Conservation (phyloP, 768 basidiomycete species). For the Galerina marginata region DNA sequence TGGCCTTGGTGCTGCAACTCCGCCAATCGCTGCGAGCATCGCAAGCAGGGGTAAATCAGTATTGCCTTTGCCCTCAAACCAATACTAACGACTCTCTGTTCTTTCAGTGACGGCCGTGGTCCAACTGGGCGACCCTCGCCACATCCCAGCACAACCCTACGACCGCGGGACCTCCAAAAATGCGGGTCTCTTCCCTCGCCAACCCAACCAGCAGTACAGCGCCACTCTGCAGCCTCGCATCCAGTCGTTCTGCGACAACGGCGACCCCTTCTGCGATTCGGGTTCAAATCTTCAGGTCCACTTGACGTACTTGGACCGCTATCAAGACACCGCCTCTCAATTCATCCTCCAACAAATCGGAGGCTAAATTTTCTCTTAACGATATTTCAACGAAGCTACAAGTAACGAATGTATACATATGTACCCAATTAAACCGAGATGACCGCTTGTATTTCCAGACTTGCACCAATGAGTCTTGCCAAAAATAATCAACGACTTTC, state of each 20-base stretch:
- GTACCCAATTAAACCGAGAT: too few species aligned
- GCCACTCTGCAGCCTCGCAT: slow-evolving; percentile 29
- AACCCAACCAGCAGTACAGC: slow-evolving; percentile 27
- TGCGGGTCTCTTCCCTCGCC: slow-evolving; percentile 27
- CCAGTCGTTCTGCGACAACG: slow-evolving; percentile 30
- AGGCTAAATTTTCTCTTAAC: slow-evolving; percentile 16
- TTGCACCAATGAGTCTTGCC: background rate
- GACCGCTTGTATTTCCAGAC: too few species aligned
- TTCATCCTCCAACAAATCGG: slow-evolving; percentile 34
- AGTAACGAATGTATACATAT: too few species aligned
- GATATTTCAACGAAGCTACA: too few species aligned
- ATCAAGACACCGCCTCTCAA: slow-evolving; percentile 30
- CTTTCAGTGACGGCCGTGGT: slow-evolving; percentile 30
- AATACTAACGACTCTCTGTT: background rate
- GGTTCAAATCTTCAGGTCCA: slow-evolving; percentile 23
- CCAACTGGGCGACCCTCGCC: slow-evolving; percentile 34
- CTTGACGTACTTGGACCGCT: slow-evolving; percentile 31
- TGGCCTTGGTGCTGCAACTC: slow-evolving; percentile 25
- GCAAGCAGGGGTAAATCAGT: slow-evolving; percentile 13
- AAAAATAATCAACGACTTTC: too few species aligned
- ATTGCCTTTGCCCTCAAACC: background rate
- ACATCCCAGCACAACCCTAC: slow-evolving; percentile 30
- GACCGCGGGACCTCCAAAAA: slow-evolving; percentile 28
- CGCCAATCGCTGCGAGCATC: slow-evolving; percentile 25
- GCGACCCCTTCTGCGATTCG: slow-evolving; percentile 36